Percentiles rank a stretch among this genome's conserved stretches.
Conservation (phyloP, 2,329 filamentous ascomycete genomes). For the Phoma sp. region DNA sequence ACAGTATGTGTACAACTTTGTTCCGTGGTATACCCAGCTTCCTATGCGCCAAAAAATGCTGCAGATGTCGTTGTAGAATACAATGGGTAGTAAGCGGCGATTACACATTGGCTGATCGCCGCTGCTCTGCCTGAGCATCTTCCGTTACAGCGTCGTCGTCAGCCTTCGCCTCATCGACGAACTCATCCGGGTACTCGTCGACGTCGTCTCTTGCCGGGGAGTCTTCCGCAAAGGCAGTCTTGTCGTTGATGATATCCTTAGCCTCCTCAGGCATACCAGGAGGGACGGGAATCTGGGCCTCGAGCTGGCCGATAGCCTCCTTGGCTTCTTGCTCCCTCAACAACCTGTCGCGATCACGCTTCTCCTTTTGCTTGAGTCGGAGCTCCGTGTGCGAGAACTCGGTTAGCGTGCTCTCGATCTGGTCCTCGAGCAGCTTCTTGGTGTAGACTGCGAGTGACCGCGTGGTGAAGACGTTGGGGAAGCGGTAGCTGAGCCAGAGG, state of each 20-base stretch:
- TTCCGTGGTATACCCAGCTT: background rate
- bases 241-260: slow-evolving; percentile 26
- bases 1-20: slow-evolving; percentile 16
- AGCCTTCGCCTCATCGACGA: slow-evolving; percentile 2
- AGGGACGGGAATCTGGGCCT: slow-evolving; percentile 5
- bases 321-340: slow-evolving; percentile 10
- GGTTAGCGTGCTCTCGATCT: slow-evolving; percentile 70
- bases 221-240: slow-evolving; percentile 7
- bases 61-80: no score
- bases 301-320: slow-evolving; percentile 7
- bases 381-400: slow-evolving; percentile 59
- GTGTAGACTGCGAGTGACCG: slow-evolving; percentile 79
- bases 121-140: background rate
- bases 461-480: slow-evolving; percentile 78
- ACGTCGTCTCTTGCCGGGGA: slow-evolving; percentile 20
- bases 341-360: slow-evolving; percentile 10
- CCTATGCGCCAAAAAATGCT: slow-evolving; percentile 17
- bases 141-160: slow-evolving; percentile 1
- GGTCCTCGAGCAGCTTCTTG: slow-evolving; percentile 77
- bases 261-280: slow-evolving; percentile 21
- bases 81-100: no score
- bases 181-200: slow-evolving; percentile 28
- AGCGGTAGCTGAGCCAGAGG: slow-evolving; percentile 92
- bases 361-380: slow-evolving; percentile 6
- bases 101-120: background rate